Percentiles rank a stretch among this genome's conserved stretches.
Conservation (phyloP, 1,284 basidiomycete species). For the Ceratorhiza oryzae-sativae region DNA sequence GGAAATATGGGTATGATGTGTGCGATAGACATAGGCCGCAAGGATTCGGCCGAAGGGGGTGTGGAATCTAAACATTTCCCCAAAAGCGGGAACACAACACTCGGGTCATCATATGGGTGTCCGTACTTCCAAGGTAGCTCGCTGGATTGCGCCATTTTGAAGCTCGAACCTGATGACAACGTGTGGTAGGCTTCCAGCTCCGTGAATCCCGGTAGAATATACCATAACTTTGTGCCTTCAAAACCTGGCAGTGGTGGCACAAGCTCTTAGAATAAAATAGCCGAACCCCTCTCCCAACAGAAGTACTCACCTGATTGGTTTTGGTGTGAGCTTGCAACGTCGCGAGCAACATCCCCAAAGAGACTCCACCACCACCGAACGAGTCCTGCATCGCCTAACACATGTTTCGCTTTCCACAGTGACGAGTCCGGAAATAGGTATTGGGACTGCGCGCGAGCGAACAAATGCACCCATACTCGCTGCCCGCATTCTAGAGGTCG, state of each 20-base stretch:
- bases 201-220: slow-evolving; percentile 76
- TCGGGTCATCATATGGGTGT: slow-evolving; percentile 72
- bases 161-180: slow-evolving; percentile 51
- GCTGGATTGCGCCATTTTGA: slow-evolving; percentile 34
- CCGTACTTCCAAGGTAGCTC: slow-evolving; percentile 69
- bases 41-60: slow-evolving; percentile 37
- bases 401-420: slow-evolving; percentile 74
- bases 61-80: slow-evolving; percentile 43
- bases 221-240: slow-evolving; percentile 57
- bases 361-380: slow-evolving; percentile 93
- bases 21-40: slow-evolving; percentile 61
- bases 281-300: slow-evolving; percentile 41
- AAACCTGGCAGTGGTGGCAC: background rate
- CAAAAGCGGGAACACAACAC: slow-evolving; percentile 57
- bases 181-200: slow-evolving; percentile 73
- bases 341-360: slow-evolving; percentile 63
- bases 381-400: slow-evolving; percentile 79
- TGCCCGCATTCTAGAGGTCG: slow-evolving; percentile 54
- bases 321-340: slow-evolving; percentile 42
- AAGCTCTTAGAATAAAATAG: background rate
- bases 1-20: slow-evolving; percentile 85
- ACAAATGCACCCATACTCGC: slow-evolving; percentile 80
- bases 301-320: slow-evolving; percentile 30
- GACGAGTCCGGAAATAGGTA: slow-evolving; percentile 95
- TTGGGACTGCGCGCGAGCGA: slow-evolving; percentile 89